Conservation (phyloP, 1,284 basidiomycete genomes). For the Trametes polyzona region DNA sequence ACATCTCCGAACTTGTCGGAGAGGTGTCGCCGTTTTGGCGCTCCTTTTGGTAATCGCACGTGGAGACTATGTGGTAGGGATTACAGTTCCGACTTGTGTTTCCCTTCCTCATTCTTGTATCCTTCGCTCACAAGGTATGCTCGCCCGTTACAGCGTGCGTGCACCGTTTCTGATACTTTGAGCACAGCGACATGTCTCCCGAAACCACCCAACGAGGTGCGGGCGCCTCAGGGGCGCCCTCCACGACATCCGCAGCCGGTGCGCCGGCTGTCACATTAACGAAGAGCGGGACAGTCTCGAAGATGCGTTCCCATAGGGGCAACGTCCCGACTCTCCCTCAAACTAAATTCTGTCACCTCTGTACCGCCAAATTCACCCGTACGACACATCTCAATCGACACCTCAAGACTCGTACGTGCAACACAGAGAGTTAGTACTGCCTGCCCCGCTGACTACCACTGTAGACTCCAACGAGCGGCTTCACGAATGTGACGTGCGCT, state of each 20-base stretch:
- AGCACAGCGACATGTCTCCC: not conserved
- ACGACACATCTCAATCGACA: constrained; percentile 62
- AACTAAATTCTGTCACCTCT: constrained; percentile 56
- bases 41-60: not conserved
- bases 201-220: not conserved
- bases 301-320: constrained; percentile 41
- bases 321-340: constrained; percentile 44
- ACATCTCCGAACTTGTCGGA: not conserved
- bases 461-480: constrained; percentile 51
- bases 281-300: constrained; percentile 32
- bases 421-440: not conserved
- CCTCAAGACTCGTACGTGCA: constrained; percentile 44
- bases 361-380: constrained; percentile 61
- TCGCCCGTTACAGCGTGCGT: no score
- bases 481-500: constrained; percentile 53
- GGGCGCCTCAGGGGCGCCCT: not conserved
- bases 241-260: not conserved
- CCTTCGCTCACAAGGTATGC: not conserved
- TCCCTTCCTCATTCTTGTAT: not conserved
- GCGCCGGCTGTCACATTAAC: constrained; percentile 24
- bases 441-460: not conserved
- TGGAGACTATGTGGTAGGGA: not conserved
- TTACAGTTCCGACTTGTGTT: not conserved
- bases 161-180: not conserved
- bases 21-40: not conserved